phyloP scores from a whole-genome alignment of 306 rosid genomes.

The Trifolium repens region DNA sequence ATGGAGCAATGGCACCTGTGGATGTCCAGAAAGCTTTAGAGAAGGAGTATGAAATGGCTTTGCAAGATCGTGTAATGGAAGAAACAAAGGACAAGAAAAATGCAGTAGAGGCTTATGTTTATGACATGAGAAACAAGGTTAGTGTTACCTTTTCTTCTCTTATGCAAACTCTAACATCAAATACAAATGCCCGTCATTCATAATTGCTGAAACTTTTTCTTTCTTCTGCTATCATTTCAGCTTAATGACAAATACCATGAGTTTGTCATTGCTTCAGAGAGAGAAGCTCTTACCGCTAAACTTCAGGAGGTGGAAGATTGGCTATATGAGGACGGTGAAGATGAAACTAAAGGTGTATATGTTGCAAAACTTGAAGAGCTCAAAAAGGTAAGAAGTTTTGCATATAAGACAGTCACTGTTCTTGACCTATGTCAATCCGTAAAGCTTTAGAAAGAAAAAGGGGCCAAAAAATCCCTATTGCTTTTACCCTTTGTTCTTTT shows the following conservation, averaged over 20 bases:
- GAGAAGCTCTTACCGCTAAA: constrained; percentile 60
- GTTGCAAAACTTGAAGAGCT: constrained; percentile 91
- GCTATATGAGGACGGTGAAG: constrained; percentile 96
- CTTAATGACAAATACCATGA: constrained; percentile 80
- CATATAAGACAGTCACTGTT: not conserved
- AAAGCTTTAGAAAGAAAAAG: not conserved
- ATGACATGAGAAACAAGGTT: constrained; percentile 96
- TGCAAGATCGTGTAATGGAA: constrained; percentile 97
- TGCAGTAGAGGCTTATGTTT: constrained; percentile 93
- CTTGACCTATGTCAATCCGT: not conserved
- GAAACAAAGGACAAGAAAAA: constrained; percentile 96
- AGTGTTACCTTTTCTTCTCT: not conserved
- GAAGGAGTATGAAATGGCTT: constrained; percentile 95
- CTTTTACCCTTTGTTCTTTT: constrained; percentile 5
- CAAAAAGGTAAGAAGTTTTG: constrained; percentile 59
- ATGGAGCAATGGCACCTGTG: constrained; percentile 64
- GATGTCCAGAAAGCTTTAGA: constrained; percentile 90
- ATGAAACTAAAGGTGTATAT: constrained; percentile 95
- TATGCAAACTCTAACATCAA: not conserved
- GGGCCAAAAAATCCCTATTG: not conserved
- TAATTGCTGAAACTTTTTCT: not conserved
- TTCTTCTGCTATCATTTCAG: constrained; percentile 46
- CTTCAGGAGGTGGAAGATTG: constrained; percentile 96
- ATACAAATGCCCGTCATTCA: not conserved
- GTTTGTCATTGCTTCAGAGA: constrained; percentile 73